Evolutionary conservation across 805 yeast species (phyloP), one percentile per base, ranked within the genome.

Genomic region (Myxozyma mucilagina): DNA sequence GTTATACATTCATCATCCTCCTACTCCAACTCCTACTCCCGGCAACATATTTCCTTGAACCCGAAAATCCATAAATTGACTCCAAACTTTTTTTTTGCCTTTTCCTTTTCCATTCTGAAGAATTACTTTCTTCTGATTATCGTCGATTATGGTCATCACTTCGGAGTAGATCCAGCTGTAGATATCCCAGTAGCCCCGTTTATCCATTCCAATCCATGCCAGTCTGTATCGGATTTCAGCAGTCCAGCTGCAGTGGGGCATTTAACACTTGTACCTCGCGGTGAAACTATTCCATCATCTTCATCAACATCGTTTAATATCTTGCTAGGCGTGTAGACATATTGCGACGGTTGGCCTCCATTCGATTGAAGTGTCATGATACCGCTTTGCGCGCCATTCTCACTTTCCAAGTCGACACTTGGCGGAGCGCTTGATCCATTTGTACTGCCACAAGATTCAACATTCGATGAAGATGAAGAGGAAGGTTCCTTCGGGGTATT

Each of bases 381-480:
- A n/a, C n/a, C n/a, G n/a, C n/a, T n/a, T n/a, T n/a, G n/a, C n/a
- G n/a, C n/a, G n/a, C n/a, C n/a, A n/a, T n/a, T n/a, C n/a, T 41
- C 44, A 5, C 44, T 8, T 14, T 59, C 62, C 34, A 54, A 44
- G 42, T 54, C 57, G 20, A 59, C 59, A 20, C 59, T 54, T 14
- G 62, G 56, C 41, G 62, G 62, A 42, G 62, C 59, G 32, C 53
- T 42, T 8, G 60, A 57, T 4, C 36, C 14, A 8, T 53, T 20
- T 11, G 60, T 41, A 9, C 53, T 53, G 10, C 44, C 47, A 4
- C 60, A 51, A 20, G 60, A 56, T 18, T 42, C 60, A 34, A 50
- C 24, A 20, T 18, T 50, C 18, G 34, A 10, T 8, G 41, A 41
- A 14, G 50, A 36, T 5, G 13, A n/a, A n/a, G n/a, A n/a, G n/a